Evolutionary conservation across 306 rosid genomes (phyloP).

Genomic region (Prunus persica): Prunus_persica_NCBIv2 NC_034013.1:16041501-16042000

Average conservation of each 20-base stretch:
- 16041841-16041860: background rate
- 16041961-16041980: background rate
- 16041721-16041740: slow-evolving; percentile 89
- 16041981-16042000: background rate
- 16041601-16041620: background rate
- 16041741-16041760: slow-evolving; percentile 83
- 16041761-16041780: slow-evolving; percentile 93
- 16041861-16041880: background rate
- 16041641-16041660: background rate
- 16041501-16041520: background rate
- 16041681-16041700: slow-evolving; percentile 69
- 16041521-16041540: background rate
- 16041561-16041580: background rate
- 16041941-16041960: background rate
- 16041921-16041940: background rate
- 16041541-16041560: background rate
- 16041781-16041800: slow-evolving; percentile 97
- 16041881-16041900: no score
- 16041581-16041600: background rate
- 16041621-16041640: background rate
- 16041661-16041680: slow-evolving; percentile 37
- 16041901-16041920: no score
- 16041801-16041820: slow-evolving; percentile 87
- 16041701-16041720: slow-evolving; percentile 62
- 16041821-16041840: slow-evolving; percentile 7